These are phyloP conservation scores for Pythium myriotylum DNA, from an alignment of 352 stramenopile species.

Conservation along the genomic window DNA sequence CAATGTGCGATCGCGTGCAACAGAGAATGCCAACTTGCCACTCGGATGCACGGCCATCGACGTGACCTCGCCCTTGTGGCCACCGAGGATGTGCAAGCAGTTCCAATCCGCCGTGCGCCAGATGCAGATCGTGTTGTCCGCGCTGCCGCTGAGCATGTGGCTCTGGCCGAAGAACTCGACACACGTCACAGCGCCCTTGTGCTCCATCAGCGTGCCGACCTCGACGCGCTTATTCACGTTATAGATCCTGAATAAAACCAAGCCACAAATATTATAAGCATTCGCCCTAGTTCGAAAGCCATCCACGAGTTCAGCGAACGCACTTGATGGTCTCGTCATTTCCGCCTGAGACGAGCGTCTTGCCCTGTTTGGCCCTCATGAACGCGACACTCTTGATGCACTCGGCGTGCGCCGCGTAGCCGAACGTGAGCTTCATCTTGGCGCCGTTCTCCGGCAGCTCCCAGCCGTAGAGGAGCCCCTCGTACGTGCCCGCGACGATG, in stretches of 20 bases:
- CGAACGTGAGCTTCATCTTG: constrained; percentile 84
- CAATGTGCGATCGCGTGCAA: constrained; percentile 81
- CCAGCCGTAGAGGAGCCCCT: constrained; percentile 87
- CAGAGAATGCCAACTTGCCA: constrained; percentile 86
- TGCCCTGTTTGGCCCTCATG: constrained; percentile 78
- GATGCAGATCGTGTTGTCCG: constrained; percentile 89
- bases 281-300: not conserved
- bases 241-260: constrained; percentile 64
- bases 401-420: constrained; percentile 80
- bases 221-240: constrained; percentile 89
- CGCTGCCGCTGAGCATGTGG: constrained; percentile 86
- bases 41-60: constrained; percentile 88
- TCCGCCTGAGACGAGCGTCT: constrained; percentile 78
- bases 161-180: constrained; percentile 88
- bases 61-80: constrained; percentile 85
- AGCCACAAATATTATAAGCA: not conserved
- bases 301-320: not conserved
- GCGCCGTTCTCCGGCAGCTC: constrained; percentile 43
- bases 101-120: constrained; percentile 91
- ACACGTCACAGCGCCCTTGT: constrained; percentile 84
- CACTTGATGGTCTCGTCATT: constrained; percentile 91
- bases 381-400: constrained; percentile 88
- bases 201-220: constrained; percentile 86
- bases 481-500: constrained; percentile 85
- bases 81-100: constrained; percentile 87